phyloP scores from a whole-genome alignment of 306 rosid species.

The Vachellia collinsii region DNA sequence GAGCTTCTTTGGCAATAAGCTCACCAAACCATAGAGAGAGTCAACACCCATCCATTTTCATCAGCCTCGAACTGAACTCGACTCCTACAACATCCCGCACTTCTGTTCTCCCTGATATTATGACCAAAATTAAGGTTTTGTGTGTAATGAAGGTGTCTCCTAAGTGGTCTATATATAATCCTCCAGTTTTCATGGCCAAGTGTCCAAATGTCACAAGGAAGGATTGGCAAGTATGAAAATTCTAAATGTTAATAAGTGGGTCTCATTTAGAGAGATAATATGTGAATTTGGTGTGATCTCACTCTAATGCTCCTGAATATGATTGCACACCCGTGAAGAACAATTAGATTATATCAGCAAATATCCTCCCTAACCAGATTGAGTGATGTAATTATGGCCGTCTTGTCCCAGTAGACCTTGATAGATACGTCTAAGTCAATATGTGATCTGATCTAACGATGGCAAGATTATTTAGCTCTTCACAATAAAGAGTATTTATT shows the following conservation, averaged over 20 bases:
- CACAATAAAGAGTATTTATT: background rate
- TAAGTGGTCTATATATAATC: no score
- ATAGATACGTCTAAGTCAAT: background rate
- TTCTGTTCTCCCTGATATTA: no score
- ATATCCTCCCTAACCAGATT: background rate
- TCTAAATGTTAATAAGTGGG: background rate
- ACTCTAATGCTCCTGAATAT: background rate
- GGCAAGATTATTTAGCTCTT: background rate
- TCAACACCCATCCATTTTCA: no score
- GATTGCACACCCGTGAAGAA: background rate
- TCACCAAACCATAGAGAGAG: no score
- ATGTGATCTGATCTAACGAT: background rate
- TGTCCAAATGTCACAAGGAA: background rate
- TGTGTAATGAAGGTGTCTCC: no score
- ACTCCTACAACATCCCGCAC: no score
- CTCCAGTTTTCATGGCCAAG: no score
- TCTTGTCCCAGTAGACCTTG: background rate
- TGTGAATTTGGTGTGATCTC: background rate
- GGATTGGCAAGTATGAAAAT: background rate
- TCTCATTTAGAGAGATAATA: background rate
- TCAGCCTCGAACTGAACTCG: no score
- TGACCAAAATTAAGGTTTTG: no score
- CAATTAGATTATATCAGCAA: background rate
- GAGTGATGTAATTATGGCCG: background rate
- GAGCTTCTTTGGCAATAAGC: no score